Evolutionary conservation across 495 filamentous ascomycete genomes (phyloP).

Genomic region (Bacidia rubella): DNA sequence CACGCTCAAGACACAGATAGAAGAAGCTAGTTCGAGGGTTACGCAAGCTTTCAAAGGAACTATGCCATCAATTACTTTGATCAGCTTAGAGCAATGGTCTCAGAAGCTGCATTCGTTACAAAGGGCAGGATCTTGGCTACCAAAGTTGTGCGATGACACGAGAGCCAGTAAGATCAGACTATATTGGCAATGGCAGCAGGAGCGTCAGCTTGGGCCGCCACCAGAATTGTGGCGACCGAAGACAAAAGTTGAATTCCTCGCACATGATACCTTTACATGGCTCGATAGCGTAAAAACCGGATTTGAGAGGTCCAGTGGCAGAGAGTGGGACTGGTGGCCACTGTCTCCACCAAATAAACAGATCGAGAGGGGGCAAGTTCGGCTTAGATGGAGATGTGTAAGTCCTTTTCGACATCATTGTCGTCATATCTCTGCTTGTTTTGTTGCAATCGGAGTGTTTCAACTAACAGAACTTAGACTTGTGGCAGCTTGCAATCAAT

Average conservation of each 20-base stretch:
- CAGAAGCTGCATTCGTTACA: background rate
- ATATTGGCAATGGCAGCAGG: background rate
- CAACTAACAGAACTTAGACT: background rate
- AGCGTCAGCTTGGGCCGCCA: background rate
- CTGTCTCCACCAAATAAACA: background rate
- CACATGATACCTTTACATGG: background rate
- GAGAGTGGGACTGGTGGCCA: constrained; percentile 10
- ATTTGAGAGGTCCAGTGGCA: constrained; percentile 6
- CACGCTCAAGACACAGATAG: background rate
- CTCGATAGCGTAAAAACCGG: constrained; percentile 1
- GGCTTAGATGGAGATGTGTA: constrained; percentile 7
- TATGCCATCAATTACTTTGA: background rate
- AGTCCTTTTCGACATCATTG: no score
- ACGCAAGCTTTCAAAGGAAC: no score
- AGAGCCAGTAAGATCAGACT: background rate
- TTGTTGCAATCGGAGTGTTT: no score
- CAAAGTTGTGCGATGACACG: background rate
- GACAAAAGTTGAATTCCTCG: background rate
- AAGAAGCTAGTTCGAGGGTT: no score
- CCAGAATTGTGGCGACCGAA: background rate
- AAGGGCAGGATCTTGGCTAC: background rate
- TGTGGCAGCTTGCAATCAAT: background rate
- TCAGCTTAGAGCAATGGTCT: background rate
- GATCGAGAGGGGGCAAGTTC: background rate
- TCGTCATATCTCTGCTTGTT: no score